phyloP scores from a whole-genome alignment of 805 yeast species.

The Hagleromyces aurorensis region DNA sequence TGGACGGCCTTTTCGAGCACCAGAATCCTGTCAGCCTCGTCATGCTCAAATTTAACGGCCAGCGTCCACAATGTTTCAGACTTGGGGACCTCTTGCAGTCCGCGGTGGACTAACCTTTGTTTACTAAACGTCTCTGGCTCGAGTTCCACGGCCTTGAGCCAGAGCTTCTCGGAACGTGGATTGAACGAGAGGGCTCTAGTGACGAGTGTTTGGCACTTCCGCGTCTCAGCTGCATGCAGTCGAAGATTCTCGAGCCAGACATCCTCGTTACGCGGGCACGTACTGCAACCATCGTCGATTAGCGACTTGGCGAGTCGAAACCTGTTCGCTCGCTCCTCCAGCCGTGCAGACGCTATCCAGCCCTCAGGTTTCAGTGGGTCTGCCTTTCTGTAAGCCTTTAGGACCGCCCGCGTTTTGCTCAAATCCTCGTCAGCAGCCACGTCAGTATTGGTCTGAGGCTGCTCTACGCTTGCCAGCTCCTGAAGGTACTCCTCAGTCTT shows the following conservation, averaged over 20 bases:
- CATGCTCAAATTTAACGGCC: slow-evolving; percentile 53
- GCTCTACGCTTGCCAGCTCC: slow-evolving; percentile 34
- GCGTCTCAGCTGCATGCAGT: slow-evolving; percentile 39
- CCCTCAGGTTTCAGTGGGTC: slow-evolving; percentile 68
- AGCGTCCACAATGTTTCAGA: slow-evolving; percentile 60
- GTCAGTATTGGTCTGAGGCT: slow-evolving; percentile 3
- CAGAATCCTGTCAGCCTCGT: slow-evolving; percentile 48
- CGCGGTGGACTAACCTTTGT: slow-evolving; percentile 57
- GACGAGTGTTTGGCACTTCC: slow-evolving; percentile 47
- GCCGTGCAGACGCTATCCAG: slow-evolving; percentile 80
- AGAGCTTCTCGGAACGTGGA: slow-evolving; percentile 50
- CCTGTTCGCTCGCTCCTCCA: slow-evolving; percentile 61
- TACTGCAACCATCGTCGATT: slow-evolving; percentile 67
- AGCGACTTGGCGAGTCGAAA: slow-evolving; percentile 47
- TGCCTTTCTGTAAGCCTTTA: slow-evolving; percentile 59
- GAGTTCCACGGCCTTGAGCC: slow-evolving; percentile 64
- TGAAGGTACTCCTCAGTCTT: slow-evolving; percentile 37
- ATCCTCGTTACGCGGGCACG: slow-evolving; percentile 57
- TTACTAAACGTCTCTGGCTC: slow-evolving; percentile 52
- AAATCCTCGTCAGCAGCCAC: slow-evolving; percentile 41
- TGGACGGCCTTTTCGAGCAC: slow-evolving; percentile 62
- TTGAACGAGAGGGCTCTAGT: slow-evolving; percentile 57
- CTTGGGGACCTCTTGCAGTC: slow-evolving; percentile 55
- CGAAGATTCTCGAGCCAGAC: slow-evolving; percentile 79
- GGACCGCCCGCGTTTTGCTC: slow-evolving; percentile 47